Evolutionary conservation across 2,329 filamentous ascomycete genomes (phyloP), one percentile per base, ranked within the genome.

Genomic region (Truncatella angustata): DNA sequence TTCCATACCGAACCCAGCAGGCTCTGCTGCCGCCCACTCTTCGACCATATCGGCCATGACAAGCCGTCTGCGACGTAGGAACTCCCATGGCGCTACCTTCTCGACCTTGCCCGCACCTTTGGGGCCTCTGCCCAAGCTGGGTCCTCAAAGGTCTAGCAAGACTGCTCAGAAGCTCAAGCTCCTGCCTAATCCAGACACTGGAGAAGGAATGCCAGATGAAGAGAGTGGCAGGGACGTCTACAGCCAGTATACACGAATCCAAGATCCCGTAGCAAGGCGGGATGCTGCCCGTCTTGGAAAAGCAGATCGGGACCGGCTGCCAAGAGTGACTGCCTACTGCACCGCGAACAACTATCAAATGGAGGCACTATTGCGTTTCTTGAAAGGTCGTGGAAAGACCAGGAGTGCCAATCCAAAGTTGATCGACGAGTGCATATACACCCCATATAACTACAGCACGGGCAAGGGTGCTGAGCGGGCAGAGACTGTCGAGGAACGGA

Each of bases 351-450:
- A 87, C 49, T 97, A 97, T 71, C 85, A 93, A 61, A 85, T 97
- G 73, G 93, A 97, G 32, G 87, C 87, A 3, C 74, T 97, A 56
- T 90, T 96, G 82, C 86, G 88, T 40, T 99, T 93, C 65, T 74
- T 99, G 56, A 99, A 99, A 69, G 90, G 91, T 26, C 82, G 90
- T 54, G 81, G 83, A 42, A 90, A 89, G 69, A 82, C 83, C 28
- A 83, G 90, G 61, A 90, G 90, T 16, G 85, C 92, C 14, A 88
- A 85, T 54, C 93, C 94, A 1, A 97, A 97, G 70, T 74, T 94
- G 53, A 97, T 97, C 61, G 94, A 99, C 68, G 94, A 99, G 70
- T 99, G 94, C 70, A 91, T 99, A 60, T 99, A 99, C 72, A 91
- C 93, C 10, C 91, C 93, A 0, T 99, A 96, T 70, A 87, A 85